These are phyloP conservation scores for Clavispora phyllophila DNA, from an alignment of 805 yeast species.

Conservation along the genomic window DNA sequence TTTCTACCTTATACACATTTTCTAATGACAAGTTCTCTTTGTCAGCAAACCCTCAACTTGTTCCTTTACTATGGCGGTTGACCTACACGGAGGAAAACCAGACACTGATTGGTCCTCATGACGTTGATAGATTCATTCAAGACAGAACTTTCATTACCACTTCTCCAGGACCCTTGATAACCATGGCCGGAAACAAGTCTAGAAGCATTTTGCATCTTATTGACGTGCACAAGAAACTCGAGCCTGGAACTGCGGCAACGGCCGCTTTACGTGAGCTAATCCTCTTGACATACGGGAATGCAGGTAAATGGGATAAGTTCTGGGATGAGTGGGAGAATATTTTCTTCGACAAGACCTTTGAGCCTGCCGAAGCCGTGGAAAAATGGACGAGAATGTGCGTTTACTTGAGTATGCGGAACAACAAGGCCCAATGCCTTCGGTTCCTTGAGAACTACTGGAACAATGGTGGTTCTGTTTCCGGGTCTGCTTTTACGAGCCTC, in stretches of 20 bases:
- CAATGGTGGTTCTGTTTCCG: constrained; percentile 15
- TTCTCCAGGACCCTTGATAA: constrained; percentile 2
- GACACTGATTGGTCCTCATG: constrained; percentile 18
- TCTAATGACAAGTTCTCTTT: constrained; percentile 21
- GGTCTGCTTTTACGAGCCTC: constrained; percentile 22
- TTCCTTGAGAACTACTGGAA: constrained; percentile 31
- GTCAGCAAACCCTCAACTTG: constrained; percentile 21
- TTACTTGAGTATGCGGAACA: constrained; percentile 26
- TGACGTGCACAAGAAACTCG: constrained; percentile 13
- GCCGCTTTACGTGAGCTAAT: constrained; percentile 28
- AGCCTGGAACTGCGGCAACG: constrained; percentile 6
- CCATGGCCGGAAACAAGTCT: constrained; percentile 24
- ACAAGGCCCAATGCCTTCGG: constrained; percentile 20
- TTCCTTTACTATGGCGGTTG: constrained; percentile 33
- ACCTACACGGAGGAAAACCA: constrained; percentile 14
- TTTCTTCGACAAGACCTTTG: constrained; percentile 3
- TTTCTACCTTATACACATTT: constrained; percentile 23
- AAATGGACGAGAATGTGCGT: constrained; percentile 32
- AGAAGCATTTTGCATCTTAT: constrained; percentile 27
- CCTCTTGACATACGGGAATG: constrained; percentile 34
- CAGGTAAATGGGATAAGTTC: constrained; percentile 33
- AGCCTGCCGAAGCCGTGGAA: constrained; percentile 6
- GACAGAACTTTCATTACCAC: constrained; percentile 8
- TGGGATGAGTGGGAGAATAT: constrained; percentile 36
- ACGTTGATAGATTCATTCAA: constrained; percentile 20